Conservation (phyloP, 768 basidiomycete species). For the Boletus reticulatus region DNA sequence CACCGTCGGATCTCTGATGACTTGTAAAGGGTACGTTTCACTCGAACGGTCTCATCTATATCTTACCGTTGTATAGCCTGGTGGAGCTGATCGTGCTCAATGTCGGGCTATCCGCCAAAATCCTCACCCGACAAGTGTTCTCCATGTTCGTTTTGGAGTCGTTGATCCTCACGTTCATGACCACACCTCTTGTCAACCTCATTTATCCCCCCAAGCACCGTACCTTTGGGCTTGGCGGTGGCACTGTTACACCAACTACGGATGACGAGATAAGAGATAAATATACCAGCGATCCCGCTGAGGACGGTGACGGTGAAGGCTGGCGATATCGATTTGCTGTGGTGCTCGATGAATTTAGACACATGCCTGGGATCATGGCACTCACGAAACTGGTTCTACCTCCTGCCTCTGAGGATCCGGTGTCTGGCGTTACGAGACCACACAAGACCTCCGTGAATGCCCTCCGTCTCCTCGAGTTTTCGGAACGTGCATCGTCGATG, state of each 20-base stretch:
- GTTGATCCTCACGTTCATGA: constrained; percentile 81
- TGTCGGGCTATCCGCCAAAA: constrained; percentile 79
- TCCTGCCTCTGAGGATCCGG: constrained; percentile 10
- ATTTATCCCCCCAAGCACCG: constrained; percentile 68
- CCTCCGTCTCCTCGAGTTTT: constrained; percentile 86
- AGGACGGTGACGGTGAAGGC: constrained; percentile 1
- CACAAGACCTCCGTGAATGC: constrained; percentile 50
- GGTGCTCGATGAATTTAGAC: constrained; percentile 88
- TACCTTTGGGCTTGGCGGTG: constrained; percentile 38
- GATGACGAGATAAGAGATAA: not conserved
- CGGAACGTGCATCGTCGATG: constrained; percentile 83
- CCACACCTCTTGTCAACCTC: constrained; percentile 69
- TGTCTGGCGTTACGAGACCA: not conserved
- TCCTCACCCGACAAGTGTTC: constrained; percentile 77
- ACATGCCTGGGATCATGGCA: constrained; percentile 87
- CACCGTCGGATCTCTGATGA: constrained; percentile 92
- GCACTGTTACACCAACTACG: not conserved
- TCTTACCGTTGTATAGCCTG: constrained; percentile 43
- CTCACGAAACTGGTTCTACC: constrained; percentile 77
- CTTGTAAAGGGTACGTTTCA: constrained; percentile 80
- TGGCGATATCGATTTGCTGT: constrained; percentile 60
- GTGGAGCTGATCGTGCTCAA: constrained; percentile 97
- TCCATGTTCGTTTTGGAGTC: constrained; percentile 95
- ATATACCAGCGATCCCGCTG: not conserved
- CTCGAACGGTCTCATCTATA: not conserved